Evolutionary conservation across 805 yeast genomes (phyloP), one percentile per base, ranked within the genome.

Genomic region (Hanseniaspora mollemarum): DNA sequence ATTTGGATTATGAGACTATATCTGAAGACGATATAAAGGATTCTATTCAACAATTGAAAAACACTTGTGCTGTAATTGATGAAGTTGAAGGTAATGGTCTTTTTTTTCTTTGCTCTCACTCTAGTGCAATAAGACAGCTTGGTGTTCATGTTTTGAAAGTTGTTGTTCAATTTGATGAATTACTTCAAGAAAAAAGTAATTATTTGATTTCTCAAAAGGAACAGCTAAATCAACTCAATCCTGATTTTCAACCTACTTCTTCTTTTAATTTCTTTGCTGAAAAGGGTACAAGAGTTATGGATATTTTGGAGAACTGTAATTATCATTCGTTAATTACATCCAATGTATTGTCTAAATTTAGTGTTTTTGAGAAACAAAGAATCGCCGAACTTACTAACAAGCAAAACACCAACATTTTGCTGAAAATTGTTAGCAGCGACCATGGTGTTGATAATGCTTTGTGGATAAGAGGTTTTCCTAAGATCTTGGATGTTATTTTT

Each of bases 61-160:
- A 78, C 43, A 78, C 87, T 16, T 79, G 86, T 55, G 83, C 95
- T 0, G 82, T 84, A 0, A 81, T 92, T 43, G 97, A 92, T 64
- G 96, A 90, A 55, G 85, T 90, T 9, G 98, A 92, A 65, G 96
- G 98, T 0, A 86, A 88, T 60, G 99, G 96, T 0, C 66, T 92
- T 28, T 92, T 86, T 59, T 90, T 94, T 60, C 68, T 92, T 21
- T 85, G 95, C 59, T 85, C 95, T 1, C 94, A 87, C 57, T 95
- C 87, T 60, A 73, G 82, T 39, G 71, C 75, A 22, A 75, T 86
- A 12, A 71, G 99, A 49, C 79, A 78, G 53, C 67, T 80, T 43
- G 97, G 94, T 0, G 70, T 88, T 1, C 73, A 81, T 5, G 80
- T 94, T 8, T 65, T 92, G 53, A 74, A 80, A 58, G 70, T 88